phyloP scores from a whole-genome alignment of 139 green algal genomes.

The Chlorella sorokiniana region DNA sequence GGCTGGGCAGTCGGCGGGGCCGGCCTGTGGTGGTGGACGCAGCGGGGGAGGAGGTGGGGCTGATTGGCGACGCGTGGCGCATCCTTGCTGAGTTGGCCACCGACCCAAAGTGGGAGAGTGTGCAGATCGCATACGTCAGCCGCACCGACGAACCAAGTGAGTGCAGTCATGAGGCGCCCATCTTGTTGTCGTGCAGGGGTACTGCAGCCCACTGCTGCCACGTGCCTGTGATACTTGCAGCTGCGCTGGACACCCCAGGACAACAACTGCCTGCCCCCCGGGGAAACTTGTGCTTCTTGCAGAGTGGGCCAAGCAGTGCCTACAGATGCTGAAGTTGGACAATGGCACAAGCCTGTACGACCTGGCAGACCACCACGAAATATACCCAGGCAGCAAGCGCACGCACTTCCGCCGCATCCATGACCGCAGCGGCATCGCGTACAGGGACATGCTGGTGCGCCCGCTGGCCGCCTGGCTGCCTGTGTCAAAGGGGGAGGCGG shows the following conservation, averaged over 20 bases:
- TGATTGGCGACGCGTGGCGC: constrained; percentile 49
- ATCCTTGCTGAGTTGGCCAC: constrained; percentile 60
- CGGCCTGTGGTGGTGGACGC: constrained; percentile 41
- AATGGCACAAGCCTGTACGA: constrained; percentile 27
- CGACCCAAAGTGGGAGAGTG: constrained; percentile 42
- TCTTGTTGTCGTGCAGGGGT: too few species aligned
- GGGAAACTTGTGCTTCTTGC: neutral
- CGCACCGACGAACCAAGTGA: constrained; percentile 56
- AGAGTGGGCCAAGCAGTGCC: constrained; percentile 61
- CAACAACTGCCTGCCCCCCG: neutral
- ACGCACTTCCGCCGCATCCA: constrained; percentile 71
- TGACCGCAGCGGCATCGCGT: constrained; percentile 54
- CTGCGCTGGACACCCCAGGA: neutral
- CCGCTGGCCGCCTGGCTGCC: neutral
- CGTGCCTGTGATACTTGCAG: too few species aligned
- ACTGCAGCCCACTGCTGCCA: too few species aligned
- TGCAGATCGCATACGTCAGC: constrained; percentile 57
- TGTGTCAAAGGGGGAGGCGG: neutral
- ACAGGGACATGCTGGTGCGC: constrained; percentile 59
- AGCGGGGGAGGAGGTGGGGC: constrained; percentile 42
- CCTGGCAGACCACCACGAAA: constrained; percentile 41
- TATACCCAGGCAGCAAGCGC: constrained; percentile 66
- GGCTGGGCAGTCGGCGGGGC: constrained; percentile 22
- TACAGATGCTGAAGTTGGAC: constrained; percentile 55
- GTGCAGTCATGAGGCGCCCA: neutral